A percentile compares a stretch with the other conserved stretches of the same genome.
phyloP scores from a whole-genome alignment of 192 early-diverging fungal genomes.

The Funneliformis mosseae region DNA sequence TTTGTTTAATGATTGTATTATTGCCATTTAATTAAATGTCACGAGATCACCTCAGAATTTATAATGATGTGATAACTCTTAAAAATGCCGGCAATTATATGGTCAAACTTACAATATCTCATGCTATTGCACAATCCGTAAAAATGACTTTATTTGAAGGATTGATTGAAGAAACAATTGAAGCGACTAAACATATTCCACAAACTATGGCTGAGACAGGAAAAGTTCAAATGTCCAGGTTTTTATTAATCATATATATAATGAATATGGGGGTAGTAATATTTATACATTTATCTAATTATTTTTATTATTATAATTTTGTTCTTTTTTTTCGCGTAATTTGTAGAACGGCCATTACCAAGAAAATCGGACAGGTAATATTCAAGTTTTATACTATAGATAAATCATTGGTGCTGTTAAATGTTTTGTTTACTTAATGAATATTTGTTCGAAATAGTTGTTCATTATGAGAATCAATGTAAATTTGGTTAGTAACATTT shows the following conservation, averaged over 20 bases:
- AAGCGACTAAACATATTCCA: constrained; percentile 85
- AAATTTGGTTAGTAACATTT: constrained; percentile 83
- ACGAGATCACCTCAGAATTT: constrained; percentile 63
- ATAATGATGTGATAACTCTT: constrained; percentile 88
- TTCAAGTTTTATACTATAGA: neutral
- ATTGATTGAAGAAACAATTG: constrained; percentile 91
- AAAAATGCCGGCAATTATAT: constrained; percentile 78
- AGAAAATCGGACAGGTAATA: constrained; percentile 84
- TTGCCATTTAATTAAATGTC: neutral
- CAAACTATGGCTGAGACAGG: constrained; percentile 92
- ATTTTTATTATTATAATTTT: neutral
- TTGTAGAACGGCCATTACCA: constrained; percentile 83
- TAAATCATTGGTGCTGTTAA: neutral
- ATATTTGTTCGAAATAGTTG: constrained; percentile 40
- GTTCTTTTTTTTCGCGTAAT: neutral
- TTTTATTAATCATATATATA: neutral
- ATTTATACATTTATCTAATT: neutral
- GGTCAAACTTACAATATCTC: constrained; percentile 93
- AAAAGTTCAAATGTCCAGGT: constrained; percentile 85
- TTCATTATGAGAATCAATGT: constrained; percentile 91
- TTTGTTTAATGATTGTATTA: neutral
- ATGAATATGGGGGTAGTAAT: neutral
- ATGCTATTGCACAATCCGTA: constrained; percentile 93
- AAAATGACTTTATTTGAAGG: constrained; percentile 93
- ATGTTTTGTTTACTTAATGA: neutral